Evolutionary conservation across 768 basidiomycete species (phyloP), one percentile per base, ranked within the genome.

Genomic region (Termitomyces bulborhizus): DNA sequence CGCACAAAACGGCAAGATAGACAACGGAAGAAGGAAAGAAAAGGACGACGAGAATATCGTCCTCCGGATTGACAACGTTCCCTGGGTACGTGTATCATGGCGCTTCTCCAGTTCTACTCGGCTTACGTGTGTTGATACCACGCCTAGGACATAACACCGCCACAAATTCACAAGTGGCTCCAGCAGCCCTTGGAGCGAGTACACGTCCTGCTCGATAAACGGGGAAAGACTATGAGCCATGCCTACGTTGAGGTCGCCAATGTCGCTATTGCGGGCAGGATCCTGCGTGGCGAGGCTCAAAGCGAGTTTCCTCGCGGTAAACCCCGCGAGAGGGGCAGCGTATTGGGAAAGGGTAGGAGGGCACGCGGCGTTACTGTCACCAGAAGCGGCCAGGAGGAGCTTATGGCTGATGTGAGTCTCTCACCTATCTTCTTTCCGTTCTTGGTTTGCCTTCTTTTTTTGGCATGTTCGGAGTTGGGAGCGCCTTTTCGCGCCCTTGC

Each of bases 311-410:
- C 80, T 78, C 62, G 39, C 16, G 56, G 56, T 3, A 60, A 62
- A 48, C 52, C 53, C 8, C 57, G 57, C n/a, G 83, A 84, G 57
- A 65, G 78, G 46, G 75, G 79, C 9, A 78, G 78, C 52, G 88
- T 93, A 15, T 78, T 93, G 12, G 91, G 91, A 34, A 79, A 76
- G 57, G 91, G 91, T 39, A 83, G 81, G 59, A 76, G 91, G 43
- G 89, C 90, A 6, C 79, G 91, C 9, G 89, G 89, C 26, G 91
- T 93, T 34, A 93, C 90, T 11, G 78, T 93, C 43, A 93, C 91
- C 3, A 75, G 86, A 55, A 88, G 86, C 59, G 81, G 80, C 16
- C 88, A 92, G 65, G 85, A 84, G 60, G 90, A 92, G 62, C 75
- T 93, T 27, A 91, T 92, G 91, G 72, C 77, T 54, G 85, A 90